These are phyloP conservation scores for Leishmania lainsoni DNA, from an alignment of 208 protist genomes.

Conservation along the genomic window DNA sequence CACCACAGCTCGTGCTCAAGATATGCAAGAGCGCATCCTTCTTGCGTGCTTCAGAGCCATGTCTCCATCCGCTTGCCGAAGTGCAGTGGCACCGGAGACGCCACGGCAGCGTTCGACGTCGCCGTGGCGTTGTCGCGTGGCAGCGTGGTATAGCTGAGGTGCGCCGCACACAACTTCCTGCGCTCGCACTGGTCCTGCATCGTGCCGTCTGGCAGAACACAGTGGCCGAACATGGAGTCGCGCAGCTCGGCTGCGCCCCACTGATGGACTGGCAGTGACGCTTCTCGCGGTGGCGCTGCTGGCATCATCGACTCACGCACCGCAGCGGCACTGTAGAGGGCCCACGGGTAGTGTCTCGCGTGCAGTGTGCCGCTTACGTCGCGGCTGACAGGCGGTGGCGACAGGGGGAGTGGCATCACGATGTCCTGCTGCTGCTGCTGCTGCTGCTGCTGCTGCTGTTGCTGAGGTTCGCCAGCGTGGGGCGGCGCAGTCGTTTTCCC, in stretches of 20 bases:
- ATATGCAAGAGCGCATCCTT: neutral
- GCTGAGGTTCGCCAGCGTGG: neutral
- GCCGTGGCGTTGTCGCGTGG: slow-evolving; percentile 30
- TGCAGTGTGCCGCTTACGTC: slow-evolving; percentile 16
- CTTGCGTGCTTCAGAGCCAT: slow-evolving; percentile 11
- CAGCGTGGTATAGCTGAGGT: slow-evolving; percentile 15
- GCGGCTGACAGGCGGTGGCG: slow-evolving; percentile 10
- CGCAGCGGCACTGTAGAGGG: neutral
- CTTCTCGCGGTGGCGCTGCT: slow-evolving; percentile 4
- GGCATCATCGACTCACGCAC: slow-evolving; percentile 1
- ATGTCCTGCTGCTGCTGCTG: neutral
- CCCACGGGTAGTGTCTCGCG: slow-evolving; percentile 27
- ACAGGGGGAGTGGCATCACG: slow-evolving; percentile 31
- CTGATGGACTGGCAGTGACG: slow-evolving; percentile 16
- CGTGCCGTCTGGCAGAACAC: slow-evolving; percentile 16
- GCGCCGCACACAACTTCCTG: slow-evolving; percentile 4
- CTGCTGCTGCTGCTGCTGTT: neutral
- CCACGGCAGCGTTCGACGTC: slow-evolving; percentile 12
- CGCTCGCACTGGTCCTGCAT: slow-evolving; percentile 24
- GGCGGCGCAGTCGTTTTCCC: neutral
- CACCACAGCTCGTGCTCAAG: neutral
- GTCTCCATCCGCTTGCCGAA: slow-evolving; percentile 26
- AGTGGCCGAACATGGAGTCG: slow-evolving; percentile 18
- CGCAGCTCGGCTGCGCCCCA: slow-evolving; percentile 18
- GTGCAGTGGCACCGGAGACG: slow-evolving; percentile 4